A percentile compares a stretch with the other conserved stretches of the same genome.
These are phyloP conservation scores for Rhododendron simsii DNA, from an alignment of 148 eudicot genomes.

Conservation along the genomic window DNA sequence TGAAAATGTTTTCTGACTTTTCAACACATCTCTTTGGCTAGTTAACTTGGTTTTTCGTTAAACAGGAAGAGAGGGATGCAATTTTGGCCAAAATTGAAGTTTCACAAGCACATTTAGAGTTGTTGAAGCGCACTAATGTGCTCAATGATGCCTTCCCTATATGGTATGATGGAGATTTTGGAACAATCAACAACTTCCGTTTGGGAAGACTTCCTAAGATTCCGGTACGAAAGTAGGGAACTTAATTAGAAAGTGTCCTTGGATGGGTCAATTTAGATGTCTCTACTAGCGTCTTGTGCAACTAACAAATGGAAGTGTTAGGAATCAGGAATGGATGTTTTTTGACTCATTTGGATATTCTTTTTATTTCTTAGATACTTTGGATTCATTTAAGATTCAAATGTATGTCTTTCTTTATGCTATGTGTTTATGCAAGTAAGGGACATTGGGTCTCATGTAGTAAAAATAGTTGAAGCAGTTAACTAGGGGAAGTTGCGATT, in stretches of 20 bases:
- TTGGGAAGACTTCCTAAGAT: conserved; percentile 95
- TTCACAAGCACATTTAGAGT: conserved; percentile 93
- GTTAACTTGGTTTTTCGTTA: conserved; percentile 6
- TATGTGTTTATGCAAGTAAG: not conserved
- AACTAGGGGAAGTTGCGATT: not conserved
- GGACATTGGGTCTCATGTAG: not conserved
- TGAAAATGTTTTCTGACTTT: not conserved
- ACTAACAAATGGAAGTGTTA: not conserved
- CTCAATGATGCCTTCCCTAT: conserved; percentile 95
- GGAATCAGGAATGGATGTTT: not conserved
- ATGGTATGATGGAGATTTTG: conserved; percentile 91
- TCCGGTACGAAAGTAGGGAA: conserved; percentile 43
- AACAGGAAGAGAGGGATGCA: conserved; percentile 94
- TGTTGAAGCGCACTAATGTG: conserved; percentile 84
- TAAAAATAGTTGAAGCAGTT: not conserved
- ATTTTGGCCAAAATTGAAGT: conserved; percentile 92
- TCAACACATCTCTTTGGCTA: not conserved
- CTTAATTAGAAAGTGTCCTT: not conserved
- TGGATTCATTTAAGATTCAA: not conserved
- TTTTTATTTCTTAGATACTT: not conserved
- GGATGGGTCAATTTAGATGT: not conserved
- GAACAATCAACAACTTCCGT: conserved; percentile 94
- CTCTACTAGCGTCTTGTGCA: not conserved
- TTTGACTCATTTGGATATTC: not conserved
- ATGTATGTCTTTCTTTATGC: not conserved